Evolutionary conservation across 306 rosid species (phyloP).

Genomic region (Corylus heterophylla): DNA sequence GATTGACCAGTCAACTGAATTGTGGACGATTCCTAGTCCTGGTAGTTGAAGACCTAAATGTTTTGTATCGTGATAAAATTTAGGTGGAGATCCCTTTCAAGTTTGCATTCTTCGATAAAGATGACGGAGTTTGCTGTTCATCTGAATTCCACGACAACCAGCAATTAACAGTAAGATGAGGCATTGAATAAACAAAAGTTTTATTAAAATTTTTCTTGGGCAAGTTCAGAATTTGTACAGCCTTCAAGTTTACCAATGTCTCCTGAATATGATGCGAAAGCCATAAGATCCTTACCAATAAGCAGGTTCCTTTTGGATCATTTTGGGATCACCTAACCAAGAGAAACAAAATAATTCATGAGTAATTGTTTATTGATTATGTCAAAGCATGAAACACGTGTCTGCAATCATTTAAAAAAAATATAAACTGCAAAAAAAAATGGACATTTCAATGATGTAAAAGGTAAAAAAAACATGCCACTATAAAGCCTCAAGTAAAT

Average conservation of each 20-base stretch:
- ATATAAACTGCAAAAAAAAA: neutral
- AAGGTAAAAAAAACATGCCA: neutral
- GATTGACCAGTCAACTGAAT: slow-evolving; percentile 25
- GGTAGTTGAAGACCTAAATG: slow-evolving; percentile 31
- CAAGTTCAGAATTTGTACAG: slow-evolving; percentile 19
- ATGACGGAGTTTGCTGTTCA: slow-evolving; percentile 16
- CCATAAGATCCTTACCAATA: neutral
- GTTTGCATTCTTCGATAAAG: slow-evolving; percentile 21
- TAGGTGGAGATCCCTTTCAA: slow-evolving; percentile 24
- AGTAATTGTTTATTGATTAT: neutral
- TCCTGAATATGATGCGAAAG: slow-evolving; percentile 15
- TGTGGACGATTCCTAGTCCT: slow-evolving; percentile 32
- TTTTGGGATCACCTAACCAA: neutral
- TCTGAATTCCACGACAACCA: slow-evolving; percentile 25
- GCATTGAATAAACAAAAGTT: slow-evolving; percentile 15
- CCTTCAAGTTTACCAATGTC: slow-evolving; percentile 14
- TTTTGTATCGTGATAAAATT: slow-evolving; percentile 20
- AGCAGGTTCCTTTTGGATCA: slow-evolving; percentile 1
- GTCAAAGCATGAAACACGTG: neutral
- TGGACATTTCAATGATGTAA: neutral
- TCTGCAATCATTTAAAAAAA: neutral
- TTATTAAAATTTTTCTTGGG: slow-evolving; percentile 6
- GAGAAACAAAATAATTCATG: neutral
- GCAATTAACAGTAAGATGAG: slow-evolving; percentile 20
- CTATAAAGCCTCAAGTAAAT: neutral